Evolutionary conservation across 345 rosid genomes (phyloP), one percentile per base, ranked within the genome.

Genomic region (Chamaenerion angustifolium): DNA sequence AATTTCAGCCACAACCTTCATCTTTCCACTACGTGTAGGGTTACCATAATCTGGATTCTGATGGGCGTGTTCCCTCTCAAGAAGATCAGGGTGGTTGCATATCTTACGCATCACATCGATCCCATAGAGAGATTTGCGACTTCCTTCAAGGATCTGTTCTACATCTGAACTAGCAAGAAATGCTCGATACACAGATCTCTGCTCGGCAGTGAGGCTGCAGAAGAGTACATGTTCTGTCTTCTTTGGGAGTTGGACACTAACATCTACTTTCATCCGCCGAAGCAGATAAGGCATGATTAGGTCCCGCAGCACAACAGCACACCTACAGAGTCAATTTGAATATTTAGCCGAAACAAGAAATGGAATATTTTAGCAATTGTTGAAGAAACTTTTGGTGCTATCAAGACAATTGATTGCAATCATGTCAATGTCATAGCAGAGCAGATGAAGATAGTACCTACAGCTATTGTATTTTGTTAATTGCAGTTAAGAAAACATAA

Each of bases 51-150:
- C 98, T 46, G 89, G 82, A 56, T 78, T 71, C 56, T 71, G 66
- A 60, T 55, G 66, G 47, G 93, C 67, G 64, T 87, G 98, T 35
- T 92, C 93, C 68, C 96, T 80, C 72, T 87, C 98, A 18, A 92
- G 95, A 52, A 92, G 81, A 74, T 92, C 98, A 46, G 96, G 96
- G 66, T 87, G 98, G 69, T 92, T 92, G 68, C 98, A 92, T 64
- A 92, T 92, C 75, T 92, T 92, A 35, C 98, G 93, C 98, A 92
- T 87, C 58, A 92, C 95, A 82, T 92, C 98, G 40, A 92, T 87
- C 58, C 98, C 98, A 63, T 74, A 84, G 15, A 92, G 71, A 55
- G 98, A 82, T 18, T 84, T 92, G 64, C 68, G 80, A 62, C 66
- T 76, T 54, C 98, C 98, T 63, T 63, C 80, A 16, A 92, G 58